Evolutionary conservation across 108 stramenopile genomes (phyloP).

Genomic region (Fistulifera pelliculosa): DNA sequence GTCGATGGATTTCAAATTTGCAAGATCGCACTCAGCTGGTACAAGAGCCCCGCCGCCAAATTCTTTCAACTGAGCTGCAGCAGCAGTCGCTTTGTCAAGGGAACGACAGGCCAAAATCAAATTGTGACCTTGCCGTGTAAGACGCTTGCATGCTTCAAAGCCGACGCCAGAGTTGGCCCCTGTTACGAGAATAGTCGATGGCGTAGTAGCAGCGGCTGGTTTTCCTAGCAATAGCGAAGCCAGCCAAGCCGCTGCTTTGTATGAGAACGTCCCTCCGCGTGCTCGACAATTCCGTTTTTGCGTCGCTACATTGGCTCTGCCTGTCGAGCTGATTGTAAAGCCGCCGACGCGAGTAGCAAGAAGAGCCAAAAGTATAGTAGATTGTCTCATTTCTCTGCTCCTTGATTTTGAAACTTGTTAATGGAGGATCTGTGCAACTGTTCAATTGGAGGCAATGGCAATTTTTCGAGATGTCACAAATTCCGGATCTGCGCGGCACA

Average conservation of each 20-base stretch:
- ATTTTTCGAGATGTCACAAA: no score
- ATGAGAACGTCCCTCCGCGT: slow-evolving; percentile 28
- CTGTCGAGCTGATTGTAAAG: no score
- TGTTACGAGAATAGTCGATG: slow-evolving; percentile 33
- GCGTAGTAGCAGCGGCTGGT: slow-evolving; percentile 6
- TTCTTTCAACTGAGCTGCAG: slow-evolving; percentile 23
- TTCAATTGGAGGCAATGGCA: no score
- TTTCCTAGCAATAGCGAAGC: slow-evolving; percentile 14
- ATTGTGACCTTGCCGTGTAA: slow-evolving; percentile 46
- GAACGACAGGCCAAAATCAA: slow-evolving; percentile 68
- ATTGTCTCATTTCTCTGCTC: no score
- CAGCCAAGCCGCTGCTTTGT: slow-evolving; percentile 18
- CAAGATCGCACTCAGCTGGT: slow-evolving; percentile 75
- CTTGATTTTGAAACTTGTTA: no score
- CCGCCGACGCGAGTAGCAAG: no score
- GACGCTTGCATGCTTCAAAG: slow-evolving; percentile 58
- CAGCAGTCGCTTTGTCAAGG: slow-evolving; percentile 47
- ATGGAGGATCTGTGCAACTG: no score
- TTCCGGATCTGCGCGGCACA: no score
- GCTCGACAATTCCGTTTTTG: neutral
- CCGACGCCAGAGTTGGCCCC: slow-evolving; percentile 75
- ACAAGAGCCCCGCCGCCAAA: slow-evolving; percentile 30
- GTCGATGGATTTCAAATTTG: slow-evolving; percentile 46
- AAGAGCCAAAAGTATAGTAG: no score
- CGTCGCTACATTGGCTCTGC: no score